phyloP scores from a whole-genome alignment of 306 rosid genomes.

The Medicago truncatula region MtrunA17r5.0-ANR NC_053048.1:1549001-1549500 shows the following conservation, averaged over 20 bases:
- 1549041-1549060: constrained; percentile 87
- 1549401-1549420: constrained; percentile 73
- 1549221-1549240: constrained; percentile 66
- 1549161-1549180: constrained; percentile 68
- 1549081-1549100: constrained; percentile 81
- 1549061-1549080: constrained; percentile 79
- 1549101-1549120: constrained; percentile 72
- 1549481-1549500: constrained; percentile 79
- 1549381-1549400: constrained; percentile 81
- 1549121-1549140: constrained; percentile 71
- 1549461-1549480: constrained; percentile 60
- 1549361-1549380: constrained; percentile 73
- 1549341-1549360: constrained; percentile 78
- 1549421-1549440: constrained; percentile 70
- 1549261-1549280: constrained; percentile 62
- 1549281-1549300: constrained; percentile 78
- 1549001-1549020: constrained; percentile 69
- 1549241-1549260: constrained; percentile 55
- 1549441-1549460: constrained; percentile 67
- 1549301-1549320: constrained; percentile 73
- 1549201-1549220: constrained; percentile 81
- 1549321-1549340: constrained; percentile 63
- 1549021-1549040: constrained; percentile 85
- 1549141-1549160: constrained; percentile 72
- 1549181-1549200: constrained; percentile 78